These are phyloP conservation scores for Xylariaceae sp. DNA, from an alignment of 2,329 filamentous ascomycete genomes.

Conservation along the genomic window DNA sequence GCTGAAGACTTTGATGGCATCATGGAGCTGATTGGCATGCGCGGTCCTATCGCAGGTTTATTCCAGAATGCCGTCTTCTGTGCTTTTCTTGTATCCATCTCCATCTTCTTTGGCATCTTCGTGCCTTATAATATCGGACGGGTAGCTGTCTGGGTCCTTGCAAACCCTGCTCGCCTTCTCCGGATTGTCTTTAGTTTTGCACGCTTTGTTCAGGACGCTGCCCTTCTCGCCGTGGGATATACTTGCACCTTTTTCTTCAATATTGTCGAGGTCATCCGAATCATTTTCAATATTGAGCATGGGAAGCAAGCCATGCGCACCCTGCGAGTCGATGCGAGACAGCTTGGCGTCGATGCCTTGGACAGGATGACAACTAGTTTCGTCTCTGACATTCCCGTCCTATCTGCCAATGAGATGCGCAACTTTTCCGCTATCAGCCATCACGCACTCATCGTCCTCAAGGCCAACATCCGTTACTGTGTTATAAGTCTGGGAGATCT, in stretches of 20 bases:
- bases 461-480: constrained; percentile 45
- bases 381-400: constrained; percentile 47
- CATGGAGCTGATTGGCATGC: constrained; percentile 93
- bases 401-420: constrained; percentile 60
- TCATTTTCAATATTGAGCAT: constrained; percentile 31
- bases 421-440: constrained; percentile 76
- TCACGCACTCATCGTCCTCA: constrained; percentile 60
- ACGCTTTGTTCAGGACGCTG: constrained; percentile 75
- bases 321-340: constrained; percentile 21
- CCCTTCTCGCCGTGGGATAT: constrained; percentile 61
- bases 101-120: constrained; percentile 81
- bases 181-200: constrained; percentile 67
- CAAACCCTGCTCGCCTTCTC: constrained; percentile 74
- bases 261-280: constrained; percentile 35
- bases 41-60: constrained; percentile 82
- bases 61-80: constrained; percentile 96
- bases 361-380: constrained; percentile 49
- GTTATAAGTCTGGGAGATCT: constrained; percentile 37
- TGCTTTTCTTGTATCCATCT: constrained; percentile 81
- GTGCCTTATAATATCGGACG: constrained; percentile 91
- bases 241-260: constrained; percentile 42
- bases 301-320: constrained; percentile 24
- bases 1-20: constrained; percentile 95
- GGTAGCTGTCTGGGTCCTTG: constrained; percentile 71
- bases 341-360: constrained; percentile 21